Percentiles rank a stretch among this genome's conserved stretches.
Evolutionary conservation across 352 stramenopile species (phyloP).

Genomic region (Phytophthora citricola): DNA sequence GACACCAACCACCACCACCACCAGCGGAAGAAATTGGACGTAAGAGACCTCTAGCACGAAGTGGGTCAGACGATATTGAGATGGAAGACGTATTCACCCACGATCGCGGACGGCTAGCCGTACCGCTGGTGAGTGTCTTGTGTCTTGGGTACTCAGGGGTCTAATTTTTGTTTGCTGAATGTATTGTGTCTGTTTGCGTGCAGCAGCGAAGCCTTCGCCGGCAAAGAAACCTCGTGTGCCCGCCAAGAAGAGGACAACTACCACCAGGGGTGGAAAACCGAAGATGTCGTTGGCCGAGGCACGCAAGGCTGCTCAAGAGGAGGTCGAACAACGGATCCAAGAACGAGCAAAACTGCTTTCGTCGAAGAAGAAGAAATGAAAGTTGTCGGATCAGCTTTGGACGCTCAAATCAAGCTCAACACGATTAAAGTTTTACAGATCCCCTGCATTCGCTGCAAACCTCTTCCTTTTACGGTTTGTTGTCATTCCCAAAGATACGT

Average conservation of each 20-base stretch:
- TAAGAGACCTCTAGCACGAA: constrained; percentile 51
- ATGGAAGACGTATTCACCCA: constrained; percentile 58
- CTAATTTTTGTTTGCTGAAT: constrained; percentile 36
- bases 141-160: constrained; percentile 9
- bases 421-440: constrained; percentile 11
- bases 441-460: neutral
- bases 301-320: constrained; percentile 70
- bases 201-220: constrained; percentile 42
- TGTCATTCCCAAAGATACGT: neutral
- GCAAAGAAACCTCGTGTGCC: constrained; percentile 62
- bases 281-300: constrained; percentile 72
- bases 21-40: constrained; percentile 38
- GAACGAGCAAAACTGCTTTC: constrained; percentile 63
- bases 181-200: constrained; percentile 24
- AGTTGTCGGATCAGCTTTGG: constrained; percentile 1
- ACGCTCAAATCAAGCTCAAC: constrained; percentile 10
- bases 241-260: constrained; percentile 37
- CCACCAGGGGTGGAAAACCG: constrained; percentile 30
- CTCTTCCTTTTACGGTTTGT: neutral
- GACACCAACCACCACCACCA: constrained; percentile 48
- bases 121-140: constrained; percentile 44
- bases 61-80: constrained; percentile 52
- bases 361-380: constrained; percentile 77
- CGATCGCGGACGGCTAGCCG: constrained; percentile 29
- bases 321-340: constrained; percentile 74